Base-by-base conservation (phyloP, 352 stramenopile species). In the Phytophthora pluvialis region DNA sequence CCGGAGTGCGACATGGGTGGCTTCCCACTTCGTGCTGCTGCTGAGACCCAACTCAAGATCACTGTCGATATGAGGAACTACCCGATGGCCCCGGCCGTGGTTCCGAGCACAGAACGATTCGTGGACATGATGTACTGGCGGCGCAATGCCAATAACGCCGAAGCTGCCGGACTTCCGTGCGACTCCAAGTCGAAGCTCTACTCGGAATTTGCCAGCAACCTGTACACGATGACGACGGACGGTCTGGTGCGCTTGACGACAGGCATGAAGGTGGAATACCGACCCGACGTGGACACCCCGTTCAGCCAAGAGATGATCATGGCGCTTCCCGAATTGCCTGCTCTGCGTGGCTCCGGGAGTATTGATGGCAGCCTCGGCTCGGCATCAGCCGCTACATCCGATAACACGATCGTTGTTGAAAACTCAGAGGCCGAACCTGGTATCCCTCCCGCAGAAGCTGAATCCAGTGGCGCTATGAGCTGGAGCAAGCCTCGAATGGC, bases 81-180 rank as follows among this genome's bases (percentile, higher is more conserved):
- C 49, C 59, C 65, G 0, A 68, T 54, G 46, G 29, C 49, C 11
- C 36, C 59, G 3, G 52, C 26, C 28, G 57, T 66, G 7, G 60
- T 74, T 26, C 77, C 81, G 6, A 73, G 67, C 16, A 73, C 72
- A 12, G 49, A 78, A 18, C 70, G 79, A 28, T 88, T 88, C 51
- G 70, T 76, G 31, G 64, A 82, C 39, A 67, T 90, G 39, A 70
- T 90, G 60, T 36, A 75, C 16, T 90, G 79, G 77, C 65, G 81
- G 13, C 78, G 80, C n/a, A 64, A 86, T 26, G 71, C 76, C 9
- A 80, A 89, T 42, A 46, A 81, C 29, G 82, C 82, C 1, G 65
- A 80, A 53, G 59, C 36, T 12, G 68, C 68, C 0, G 72, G 73
- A 0, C 53, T 84, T 18, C 80, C 80, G 9, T 83, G 73, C 50